Conservation (phyloP, 1,139 yeast genomes). For the Kluyveromyces marxianus region DNA sequence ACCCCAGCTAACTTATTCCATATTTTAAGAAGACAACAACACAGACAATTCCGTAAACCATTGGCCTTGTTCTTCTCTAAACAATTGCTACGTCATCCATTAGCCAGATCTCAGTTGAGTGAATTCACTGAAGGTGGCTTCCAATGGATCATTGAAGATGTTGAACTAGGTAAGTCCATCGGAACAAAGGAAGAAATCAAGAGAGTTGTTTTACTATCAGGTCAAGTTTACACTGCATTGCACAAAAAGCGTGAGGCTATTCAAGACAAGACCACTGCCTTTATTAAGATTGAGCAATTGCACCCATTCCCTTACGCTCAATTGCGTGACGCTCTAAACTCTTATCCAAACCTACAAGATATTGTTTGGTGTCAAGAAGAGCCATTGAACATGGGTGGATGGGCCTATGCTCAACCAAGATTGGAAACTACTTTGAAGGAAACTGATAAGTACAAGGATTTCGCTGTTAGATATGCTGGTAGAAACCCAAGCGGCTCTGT, state of each 20-base stretch:
- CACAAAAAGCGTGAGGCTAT: conserved; percentile 78
- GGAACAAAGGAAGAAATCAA: conserved; percentile 77
- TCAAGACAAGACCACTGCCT: conserved; percentile 76
- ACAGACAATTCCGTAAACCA: conserved; percentile 98
- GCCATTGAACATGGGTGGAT: conserved; percentile 95
- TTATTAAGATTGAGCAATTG: conserved; percentile 84
- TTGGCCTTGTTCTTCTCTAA: conserved; percentile 84
- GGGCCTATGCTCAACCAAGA: conserved; percentile 77
- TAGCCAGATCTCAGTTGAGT: conserved; percentile 75
- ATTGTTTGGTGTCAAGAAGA: conserved; percentile 98
- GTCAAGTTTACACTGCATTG: conserved; percentile 92
- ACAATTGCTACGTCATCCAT: conserved; percentile 92
- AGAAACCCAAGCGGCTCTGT: conserved; percentile 97
- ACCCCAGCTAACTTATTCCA: conserved; percentile 98
- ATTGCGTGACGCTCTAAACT: conserved; percentile 72
- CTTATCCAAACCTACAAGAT: conserved; percentile 79
- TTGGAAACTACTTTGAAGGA: conserved; percentile 65
- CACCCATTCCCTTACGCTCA: conserved; percentile 99
- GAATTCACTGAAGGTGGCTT: conserved; percentile 92
- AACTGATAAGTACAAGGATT: conserved; percentile 57
- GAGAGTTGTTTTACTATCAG: conserved; percentile 77
- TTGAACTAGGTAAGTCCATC: conserved; percentile 69
- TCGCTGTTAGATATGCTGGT: conserved; percentile 77
- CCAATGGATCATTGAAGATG: conserved; percentile 94
- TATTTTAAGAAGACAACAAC: conserved; percentile 96